phyloP scores from a whole-genome alignment of 2,329 filamentous ascomycete genomes.

The Cucurbitaria berberidis region DNA sequence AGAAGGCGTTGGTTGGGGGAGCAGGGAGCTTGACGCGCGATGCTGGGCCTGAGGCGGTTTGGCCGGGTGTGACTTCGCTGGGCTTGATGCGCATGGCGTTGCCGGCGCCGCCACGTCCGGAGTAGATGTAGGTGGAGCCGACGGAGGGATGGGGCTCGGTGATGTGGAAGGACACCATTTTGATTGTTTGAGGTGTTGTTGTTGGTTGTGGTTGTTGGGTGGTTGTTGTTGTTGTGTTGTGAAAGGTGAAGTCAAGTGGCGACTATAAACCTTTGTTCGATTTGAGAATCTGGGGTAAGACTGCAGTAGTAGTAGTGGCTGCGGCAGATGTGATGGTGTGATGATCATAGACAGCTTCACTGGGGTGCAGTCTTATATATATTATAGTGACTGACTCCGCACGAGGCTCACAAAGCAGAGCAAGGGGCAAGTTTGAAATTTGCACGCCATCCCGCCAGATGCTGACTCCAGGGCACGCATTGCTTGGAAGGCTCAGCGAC shows the following conservation, averaged over 20 bases:
- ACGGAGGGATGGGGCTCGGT: constrained; percentile 68
- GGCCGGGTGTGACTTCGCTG: constrained; percentile 59
- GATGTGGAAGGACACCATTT: constrained; percentile 58
- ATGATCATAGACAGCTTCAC: constrained; percentile 14
- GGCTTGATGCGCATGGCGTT: constrained; percentile 63
- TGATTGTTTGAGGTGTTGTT: constrained; percentile 27
- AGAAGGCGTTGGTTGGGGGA: constrained; percentile 57
- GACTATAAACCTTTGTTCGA: constrained; percentile 7
- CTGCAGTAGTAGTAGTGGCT: constrained; percentile 13
- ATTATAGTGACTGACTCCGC: not conserved
- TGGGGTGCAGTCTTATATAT: constrained; percentile 30
- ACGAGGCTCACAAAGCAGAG: not conserved
- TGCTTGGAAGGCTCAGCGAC: constrained; percentile 30
- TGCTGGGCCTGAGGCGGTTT: constrained; percentile 54
- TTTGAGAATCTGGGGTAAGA: constrained; percentile 18
- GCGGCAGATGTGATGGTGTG: constrained; percentile 21
- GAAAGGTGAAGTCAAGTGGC: constrained; percentile 18
- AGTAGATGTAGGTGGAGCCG: constrained; percentile 57
- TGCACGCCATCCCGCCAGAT: constrained; percentile 36
- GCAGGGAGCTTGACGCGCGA: constrained; percentile 57
- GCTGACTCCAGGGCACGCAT: constrained; percentile 33
- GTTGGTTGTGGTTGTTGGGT: constrained; percentile 15
- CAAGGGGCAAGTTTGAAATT: constrained; percentile 22
- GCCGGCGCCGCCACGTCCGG: constrained; percentile 65
- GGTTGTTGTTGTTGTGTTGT: not conserved